phyloP scores from a whole-genome alignment of 768 basidiomycete genomes.

The Amanita fuliginea region DNA sequence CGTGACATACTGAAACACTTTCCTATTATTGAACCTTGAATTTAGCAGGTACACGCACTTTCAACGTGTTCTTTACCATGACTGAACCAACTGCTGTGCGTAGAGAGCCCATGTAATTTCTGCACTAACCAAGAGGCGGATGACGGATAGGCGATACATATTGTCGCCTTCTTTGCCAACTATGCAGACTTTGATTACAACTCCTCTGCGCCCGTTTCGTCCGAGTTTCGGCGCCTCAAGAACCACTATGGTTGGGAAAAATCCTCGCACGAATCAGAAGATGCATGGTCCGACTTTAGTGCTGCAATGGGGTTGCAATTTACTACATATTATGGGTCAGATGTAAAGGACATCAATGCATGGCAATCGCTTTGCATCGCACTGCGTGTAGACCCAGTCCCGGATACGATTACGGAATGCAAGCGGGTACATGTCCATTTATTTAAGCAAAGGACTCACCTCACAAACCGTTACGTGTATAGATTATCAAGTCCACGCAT shows the following conservation, averaged over 20 bases:
- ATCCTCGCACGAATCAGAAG: background rate
- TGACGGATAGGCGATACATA: background rate
- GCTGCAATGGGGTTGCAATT: background rate
- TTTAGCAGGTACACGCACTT: no score
- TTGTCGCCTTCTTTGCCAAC: background rate
- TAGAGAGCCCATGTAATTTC: no score
- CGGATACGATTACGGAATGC: background rate
- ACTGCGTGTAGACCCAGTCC: background rate
- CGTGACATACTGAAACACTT: no score
- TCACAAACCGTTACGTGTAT: background rate
- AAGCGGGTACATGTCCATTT: background rate
- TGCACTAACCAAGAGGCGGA: background rate
- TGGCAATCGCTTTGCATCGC: slow-evolving; percentile 3
- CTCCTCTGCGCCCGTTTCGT: background rate
- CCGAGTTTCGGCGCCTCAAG: background rate
- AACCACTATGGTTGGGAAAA: background rate
- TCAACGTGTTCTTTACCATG: background rate
- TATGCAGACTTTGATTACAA: slow-evolving; percentile 1
- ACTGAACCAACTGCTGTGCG: background rate
- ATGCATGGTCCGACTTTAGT: background rate
- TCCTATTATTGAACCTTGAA: no score
- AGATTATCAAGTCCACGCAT: slow-evolving; percentile 2
- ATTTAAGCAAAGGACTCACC: no score
- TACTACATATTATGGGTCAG: background rate
- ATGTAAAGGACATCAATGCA: background rate